Conservation (phyloP, 2,329 filamentous ascomycete species). For the Cercospora zeina region DNA sequence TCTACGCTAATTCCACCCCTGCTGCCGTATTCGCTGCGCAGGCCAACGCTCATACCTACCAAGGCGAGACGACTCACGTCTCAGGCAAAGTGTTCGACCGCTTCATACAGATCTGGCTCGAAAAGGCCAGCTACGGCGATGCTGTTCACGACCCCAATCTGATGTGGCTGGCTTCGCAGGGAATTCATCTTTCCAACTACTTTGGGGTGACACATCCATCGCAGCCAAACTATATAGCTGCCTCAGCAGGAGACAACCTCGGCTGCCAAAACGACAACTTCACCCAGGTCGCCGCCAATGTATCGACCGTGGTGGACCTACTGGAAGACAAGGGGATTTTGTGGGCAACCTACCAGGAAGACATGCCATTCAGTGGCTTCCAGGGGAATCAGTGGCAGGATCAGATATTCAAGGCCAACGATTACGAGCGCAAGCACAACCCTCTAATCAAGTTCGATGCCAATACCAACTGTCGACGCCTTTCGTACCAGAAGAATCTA, state of each 20-base stretch:
- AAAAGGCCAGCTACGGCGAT: slow-evolving; percentile 70
- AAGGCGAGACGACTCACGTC: slow-evolving; percentile 61
- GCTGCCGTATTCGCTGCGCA: slow-evolving; percentile 57
- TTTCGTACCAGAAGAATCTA: slow-evolving; percentile 73
- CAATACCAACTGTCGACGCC: slow-evolving; percentile 58
- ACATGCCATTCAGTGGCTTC: slow-evolving; percentile 73
- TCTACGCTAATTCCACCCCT: slow-evolving; percentile 54
- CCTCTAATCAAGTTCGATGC: slow-evolving; percentile 64
- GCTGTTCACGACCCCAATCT: slow-evolving; percentile 64
- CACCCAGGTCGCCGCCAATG: slow-evolving; percentile 47
- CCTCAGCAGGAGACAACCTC: slow-evolving; percentile 69
- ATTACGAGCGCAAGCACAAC: slow-evolving; percentile 77
- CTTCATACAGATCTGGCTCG: slow-evolving; percentile 70
- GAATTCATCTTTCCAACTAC: slow-evolving; percentile 60
- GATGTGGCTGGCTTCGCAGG: slow-evolving; percentile 59
- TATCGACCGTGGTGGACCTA: slow-evolving; percentile 46
- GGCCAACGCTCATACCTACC: slow-evolving; percentile 61
- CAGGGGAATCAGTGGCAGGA: slow-evolving; percentile 65
- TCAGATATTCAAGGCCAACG: slow-evolving; percentile 64
- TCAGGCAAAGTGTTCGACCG: slow-evolving; percentile 72
- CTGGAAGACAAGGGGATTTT: slow-evolving; percentile 47
- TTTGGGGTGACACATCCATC: slow-evolving; percentile 54
- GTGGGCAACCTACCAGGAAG: slow-evolving; percentile 70
- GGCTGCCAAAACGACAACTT: slow-evolving; percentile 69
- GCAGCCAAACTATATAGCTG: slow-evolving; percentile 73